Percentiles rank a stretch among this genome's conserved stretches.
Evolutionary conservation across 1,284 basidiomycete genomes (phyloP).

Genomic region (Agroathelia rolfsii): DNA sequence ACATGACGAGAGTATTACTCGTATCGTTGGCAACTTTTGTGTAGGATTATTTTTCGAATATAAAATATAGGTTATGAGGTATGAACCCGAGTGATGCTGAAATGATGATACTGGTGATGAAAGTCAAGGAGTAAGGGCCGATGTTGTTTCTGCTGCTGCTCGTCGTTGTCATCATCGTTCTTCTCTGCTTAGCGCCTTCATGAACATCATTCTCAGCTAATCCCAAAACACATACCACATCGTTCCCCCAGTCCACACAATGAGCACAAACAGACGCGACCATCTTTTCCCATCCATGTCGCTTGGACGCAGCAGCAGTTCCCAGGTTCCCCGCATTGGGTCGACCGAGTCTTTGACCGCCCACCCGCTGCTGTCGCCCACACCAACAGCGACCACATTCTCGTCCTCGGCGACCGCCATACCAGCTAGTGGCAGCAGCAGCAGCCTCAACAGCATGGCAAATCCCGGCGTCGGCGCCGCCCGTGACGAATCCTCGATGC

Average conservation of each 20-base stretch:
- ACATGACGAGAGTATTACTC: no score
- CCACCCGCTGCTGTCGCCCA: conserved; percentile 53
- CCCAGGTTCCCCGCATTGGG: conserved; percentile 31
- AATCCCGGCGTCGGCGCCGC: conserved; percentile 29
- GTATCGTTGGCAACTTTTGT: no score
- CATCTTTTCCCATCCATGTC: conserved; percentile 39
- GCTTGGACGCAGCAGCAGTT: conserved; percentile 38
- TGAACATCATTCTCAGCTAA: background rate
- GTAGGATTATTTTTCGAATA: no score
- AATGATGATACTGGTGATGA: conserved; percentile 1
- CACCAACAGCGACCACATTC: conserved; percentile 12
- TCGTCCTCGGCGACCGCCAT: conserved; percentile 14
- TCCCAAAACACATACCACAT: background rate
- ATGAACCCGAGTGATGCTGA: conserved; percentile 8
- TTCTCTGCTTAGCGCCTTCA: conserved; percentile 1
- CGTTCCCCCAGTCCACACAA: background rate
- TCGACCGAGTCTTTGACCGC: conserved; percentile 49
- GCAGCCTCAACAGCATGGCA: conserved; percentile 18
- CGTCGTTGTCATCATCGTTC: no score
- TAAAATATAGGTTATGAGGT: no score
- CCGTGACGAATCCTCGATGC: conserved; percentile 14
- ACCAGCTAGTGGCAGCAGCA: conserved; percentile 12
- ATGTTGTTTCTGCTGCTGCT: no score
- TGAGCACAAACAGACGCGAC: conserved; percentile 23
- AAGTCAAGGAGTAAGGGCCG: background rate